Evolutionary conservation across 2,329 filamentous ascomycete genomes (phyloP).

Genomic region (Talaromyces islandicus): DNA sequence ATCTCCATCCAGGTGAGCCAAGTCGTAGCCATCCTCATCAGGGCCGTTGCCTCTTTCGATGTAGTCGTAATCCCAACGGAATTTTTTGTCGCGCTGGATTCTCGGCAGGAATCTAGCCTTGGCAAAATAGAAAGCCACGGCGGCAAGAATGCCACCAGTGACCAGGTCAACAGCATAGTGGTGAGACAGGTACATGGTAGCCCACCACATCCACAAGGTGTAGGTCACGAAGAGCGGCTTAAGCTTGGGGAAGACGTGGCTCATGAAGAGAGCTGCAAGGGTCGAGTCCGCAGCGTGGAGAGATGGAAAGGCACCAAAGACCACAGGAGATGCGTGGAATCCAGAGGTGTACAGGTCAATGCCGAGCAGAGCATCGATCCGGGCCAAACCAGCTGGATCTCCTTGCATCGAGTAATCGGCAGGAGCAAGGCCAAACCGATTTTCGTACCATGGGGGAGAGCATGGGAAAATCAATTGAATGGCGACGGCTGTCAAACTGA

Average conservation of each 20-base stretch:
- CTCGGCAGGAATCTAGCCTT: conserved; percentile 76
- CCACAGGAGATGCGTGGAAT: conserved; percentile 83
- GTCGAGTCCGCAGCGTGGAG: conserved; percentile 86
- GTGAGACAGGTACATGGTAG: conserved; percentile 96
- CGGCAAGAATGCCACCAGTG: conserved; percentile 71
- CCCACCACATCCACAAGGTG: conserved; percentile 94
- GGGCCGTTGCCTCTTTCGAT: conserved; percentile 70
- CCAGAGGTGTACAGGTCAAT: conserved; percentile 88
- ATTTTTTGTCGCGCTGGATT: conserved; percentile 75
- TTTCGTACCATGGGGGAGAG: conserved; percentile 96
- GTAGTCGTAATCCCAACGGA: conserved; percentile 94
- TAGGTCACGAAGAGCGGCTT: conserved; percentile 76
- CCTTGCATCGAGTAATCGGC: conserved; percentile 89
- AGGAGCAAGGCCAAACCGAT: conserved; percentile 80
- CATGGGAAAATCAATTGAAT: conserved; percentile 90
- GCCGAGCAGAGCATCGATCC: conserved; percentile 84
- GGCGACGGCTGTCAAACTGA: conserved; percentile 80
- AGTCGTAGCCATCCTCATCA: conserved; percentile 47
- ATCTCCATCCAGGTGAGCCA: conserved; percentile 52
- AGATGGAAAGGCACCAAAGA: conserved; percentile 92
- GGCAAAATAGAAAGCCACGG: conserved; percentile 73
- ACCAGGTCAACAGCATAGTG: conserved; percentile 95
- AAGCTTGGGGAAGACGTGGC: conserved; percentile 80
- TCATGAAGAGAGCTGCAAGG: conserved; percentile 87
- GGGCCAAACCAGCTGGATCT: conserved; percentile 80